Evolutionary conservation across 202 grass and related monocot genomes (phyloP).

Genomic region (Bolboschoenoplectus hybrid): DNA sequence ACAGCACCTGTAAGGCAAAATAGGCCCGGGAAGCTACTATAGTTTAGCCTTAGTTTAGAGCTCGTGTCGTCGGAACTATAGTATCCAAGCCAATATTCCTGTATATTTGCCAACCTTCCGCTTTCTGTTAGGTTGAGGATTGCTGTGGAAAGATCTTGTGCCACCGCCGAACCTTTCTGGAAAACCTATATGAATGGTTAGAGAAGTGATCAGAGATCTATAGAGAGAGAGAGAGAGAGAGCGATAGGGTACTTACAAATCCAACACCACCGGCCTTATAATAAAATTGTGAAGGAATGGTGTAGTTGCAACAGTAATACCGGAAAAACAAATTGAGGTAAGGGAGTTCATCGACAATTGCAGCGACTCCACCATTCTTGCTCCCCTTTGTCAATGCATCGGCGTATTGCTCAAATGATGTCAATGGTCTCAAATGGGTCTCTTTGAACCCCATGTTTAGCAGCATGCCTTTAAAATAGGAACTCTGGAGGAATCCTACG

Average conservation of each 20-base stretch:
- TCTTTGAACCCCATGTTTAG: constrained; percentile 43
- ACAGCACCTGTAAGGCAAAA: background rate
- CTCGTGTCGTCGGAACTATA: background rate
- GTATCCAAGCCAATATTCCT: constrained; percentile 4
- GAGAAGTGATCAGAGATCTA: background rate
- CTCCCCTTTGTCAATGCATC: constrained; percentile 47
- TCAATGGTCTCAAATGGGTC: constrained; percentile 40
- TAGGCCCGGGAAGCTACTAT: background rate
- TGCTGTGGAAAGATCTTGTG: constrained; percentile 13
- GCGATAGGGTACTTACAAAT: constrained; percentile 49
- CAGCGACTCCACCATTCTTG: constrained; percentile 52
- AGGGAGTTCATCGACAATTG: constrained; percentile 64
- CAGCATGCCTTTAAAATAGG: constrained; percentile 48
- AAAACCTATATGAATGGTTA: constrained; percentile 26
- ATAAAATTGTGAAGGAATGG: constrained; percentile 34
- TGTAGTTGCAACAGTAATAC: constrained; percentile 50
- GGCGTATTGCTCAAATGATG: constrained; percentile 46
- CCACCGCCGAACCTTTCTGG: constrained; percentile 3
- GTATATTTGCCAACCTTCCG: constrained; percentile 16
- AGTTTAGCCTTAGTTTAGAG: background rate
- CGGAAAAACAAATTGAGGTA: constrained; percentile 67
- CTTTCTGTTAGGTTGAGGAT: constrained; percentile 31
- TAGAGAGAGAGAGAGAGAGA: background rate
- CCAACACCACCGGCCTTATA: constrained; percentile 70
- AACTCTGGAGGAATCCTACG: constrained; percentile 59